Evolutionary conservation across 805 yeast genomes (phyloP).

Genomic region (Cyberlindnera lachancei): DNA sequence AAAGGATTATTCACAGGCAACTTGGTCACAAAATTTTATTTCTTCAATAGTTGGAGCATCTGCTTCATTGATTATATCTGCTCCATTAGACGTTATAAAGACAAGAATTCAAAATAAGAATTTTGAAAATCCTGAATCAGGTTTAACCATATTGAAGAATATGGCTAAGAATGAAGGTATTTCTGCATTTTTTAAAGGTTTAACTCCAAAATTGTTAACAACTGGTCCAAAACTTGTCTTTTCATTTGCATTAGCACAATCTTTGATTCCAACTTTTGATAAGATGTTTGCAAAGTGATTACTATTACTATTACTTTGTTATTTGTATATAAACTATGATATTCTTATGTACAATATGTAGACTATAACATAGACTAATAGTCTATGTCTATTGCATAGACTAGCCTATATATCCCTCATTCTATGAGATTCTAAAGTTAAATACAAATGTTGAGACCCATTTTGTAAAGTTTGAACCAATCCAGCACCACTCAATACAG

Average conservation of each 20-base stretch:
- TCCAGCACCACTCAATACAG: slow-evolving; percentile 85
- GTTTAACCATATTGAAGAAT: slow-evolving; percentile 85
- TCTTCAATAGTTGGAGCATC: slow-evolving; percentile 96
- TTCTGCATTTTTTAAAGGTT: slow-evolving; percentile 88
- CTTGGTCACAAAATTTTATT: slow-evolving; percentile 92
- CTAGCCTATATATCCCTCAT: no score
- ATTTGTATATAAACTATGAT: no score
- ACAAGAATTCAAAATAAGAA: slow-evolving; percentile 96
- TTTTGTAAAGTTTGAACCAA: slow-evolving; percentile 74
- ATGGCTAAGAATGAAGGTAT: slow-evolving; percentile 90
- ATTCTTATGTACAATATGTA: no score
- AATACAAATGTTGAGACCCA: slow-evolving; percentile 57
- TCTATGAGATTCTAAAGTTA: slow-evolving; percentile 63
- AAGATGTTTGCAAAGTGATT: slow-evolving; percentile 34
- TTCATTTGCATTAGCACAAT: slow-evolving; percentile 96
- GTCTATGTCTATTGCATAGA: no score
- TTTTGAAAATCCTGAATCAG: slow-evolving; percentile 93
- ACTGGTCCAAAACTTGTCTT: slow-evolving; percentile 98
- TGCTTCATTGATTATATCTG: slow-evolving; percentile 92
- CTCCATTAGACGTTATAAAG: slow-evolving; percentile 96
- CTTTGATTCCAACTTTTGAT: slow-evolving; percentile 94
- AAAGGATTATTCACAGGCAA: slow-evolving; percentile 80
- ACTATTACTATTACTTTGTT: no score
- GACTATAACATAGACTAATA: no score
- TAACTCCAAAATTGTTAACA: slow-evolving; percentile 92